Percentiles rank a stretch among this genome's conserved stretches.
Evolutionary conservation across 2,329 filamentous ascomycete genomes (phyloP).

Genomic region (Ophiostoma ips): DNA sequence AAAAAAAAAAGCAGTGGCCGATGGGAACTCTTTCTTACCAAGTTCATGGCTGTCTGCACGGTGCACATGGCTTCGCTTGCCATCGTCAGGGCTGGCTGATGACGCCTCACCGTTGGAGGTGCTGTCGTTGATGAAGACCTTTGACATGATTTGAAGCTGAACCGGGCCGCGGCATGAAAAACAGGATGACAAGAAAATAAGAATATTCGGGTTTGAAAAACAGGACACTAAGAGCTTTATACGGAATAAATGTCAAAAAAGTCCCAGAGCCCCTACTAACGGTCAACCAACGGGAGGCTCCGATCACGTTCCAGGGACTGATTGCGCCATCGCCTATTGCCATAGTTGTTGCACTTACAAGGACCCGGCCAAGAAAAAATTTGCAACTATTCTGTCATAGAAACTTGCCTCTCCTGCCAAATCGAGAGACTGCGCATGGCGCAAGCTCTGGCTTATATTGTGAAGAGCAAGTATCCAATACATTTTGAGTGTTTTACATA

Average conservation of each 20-base stretch:
- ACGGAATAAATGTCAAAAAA: background rate
- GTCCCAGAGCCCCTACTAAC: no score
- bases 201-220: background rate
- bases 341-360: background rate
- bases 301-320: background rate
- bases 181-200: background rate
- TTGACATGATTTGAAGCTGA: background rate
- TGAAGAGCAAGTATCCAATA: background rate
- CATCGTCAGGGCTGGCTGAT: background rate
- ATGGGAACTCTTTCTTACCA: background rate
- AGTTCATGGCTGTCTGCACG: background rate
- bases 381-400: slow-evolving; percentile 1
- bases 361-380: background rate
- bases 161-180: background rate
- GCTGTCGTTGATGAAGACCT: background rate
- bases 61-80: background rate
- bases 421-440: background rate
- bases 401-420: slow-evolving; percentile 1
- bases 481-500: background rate
- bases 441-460: background rate
- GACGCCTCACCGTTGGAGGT: background rate
- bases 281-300: no score
- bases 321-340: background rate
- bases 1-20: no score
- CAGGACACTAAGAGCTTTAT: background rate